Percentiles rank a stretch among this genome's conserved stretches.
phyloP scores from a whole-genome alignment of 495 filamentous ascomycete genomes.

The Staphylotrichum longicolle region DNA sequence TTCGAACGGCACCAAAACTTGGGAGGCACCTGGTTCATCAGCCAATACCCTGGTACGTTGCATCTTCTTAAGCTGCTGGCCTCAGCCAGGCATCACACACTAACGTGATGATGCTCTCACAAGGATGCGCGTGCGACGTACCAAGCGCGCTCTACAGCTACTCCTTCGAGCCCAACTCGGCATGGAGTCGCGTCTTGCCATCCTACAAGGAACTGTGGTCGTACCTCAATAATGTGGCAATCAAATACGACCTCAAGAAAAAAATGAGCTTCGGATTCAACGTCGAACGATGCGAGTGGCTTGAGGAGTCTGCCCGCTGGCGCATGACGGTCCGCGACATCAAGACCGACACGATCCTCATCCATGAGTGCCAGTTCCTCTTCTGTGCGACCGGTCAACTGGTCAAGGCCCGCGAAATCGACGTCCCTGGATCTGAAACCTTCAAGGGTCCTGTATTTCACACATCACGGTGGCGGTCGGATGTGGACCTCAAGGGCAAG shows the following conservation, averaged over 20 bases:
- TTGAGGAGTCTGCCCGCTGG: constrained; percentile 49
- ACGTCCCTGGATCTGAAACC: constrained; percentile 53
- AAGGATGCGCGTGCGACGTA: constrained; percentile 45
- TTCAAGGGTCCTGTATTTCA: constrained; percentile 59
- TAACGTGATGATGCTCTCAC: too few relatives aligned
- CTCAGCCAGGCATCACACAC: too few relatives aligned
- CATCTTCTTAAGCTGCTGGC: too few relatives aligned
- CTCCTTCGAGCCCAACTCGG: constrained; percentile 58
- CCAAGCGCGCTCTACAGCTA: constrained; percentile 55
- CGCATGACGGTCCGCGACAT: constrained; percentile 20
- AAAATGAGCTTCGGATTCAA: constrained; percentile 60
- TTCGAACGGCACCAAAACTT: constrained; percentile 61
- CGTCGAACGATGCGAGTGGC: constrained; percentile 59
- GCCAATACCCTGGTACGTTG: constrained; percentile 56
- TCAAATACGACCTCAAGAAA: constrained; percentile 54
- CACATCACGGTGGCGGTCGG: constrained; percentile 55
- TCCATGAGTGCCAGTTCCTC: constrained; percentile 40
- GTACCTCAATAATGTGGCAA: constrained; percentile 59
- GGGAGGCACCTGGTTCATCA: constrained; percentile 69
- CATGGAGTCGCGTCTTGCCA: constrained; percentile 58
- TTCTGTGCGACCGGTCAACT: constrained; percentile 54
- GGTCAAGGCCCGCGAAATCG: constrained; percentile 35
- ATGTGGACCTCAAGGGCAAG: constrained; percentile 49
- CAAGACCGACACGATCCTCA: background rate
- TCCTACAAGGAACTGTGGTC: constrained; percentile 53